These are phyloP conservation scores for Ustilago vetiveriae DNA, from an alignment of 1,284 basidiomycete species.

Conservation along the genomic window DNA sequence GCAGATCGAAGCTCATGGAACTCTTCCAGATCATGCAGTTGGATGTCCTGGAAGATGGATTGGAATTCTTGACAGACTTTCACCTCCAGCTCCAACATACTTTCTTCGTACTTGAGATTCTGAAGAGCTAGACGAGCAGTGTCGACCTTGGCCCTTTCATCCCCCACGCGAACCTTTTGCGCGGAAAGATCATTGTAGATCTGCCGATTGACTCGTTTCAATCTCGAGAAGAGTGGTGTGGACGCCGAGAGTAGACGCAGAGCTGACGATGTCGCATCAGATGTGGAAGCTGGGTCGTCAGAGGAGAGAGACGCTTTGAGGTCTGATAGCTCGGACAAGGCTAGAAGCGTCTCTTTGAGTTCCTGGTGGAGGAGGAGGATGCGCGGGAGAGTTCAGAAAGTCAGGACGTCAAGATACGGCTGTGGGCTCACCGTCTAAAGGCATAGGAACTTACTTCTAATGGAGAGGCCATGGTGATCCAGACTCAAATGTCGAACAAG, in stretches of 20 bases:
- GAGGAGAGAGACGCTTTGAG: constrained; percentile 13
- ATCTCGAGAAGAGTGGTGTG: constrained; percentile 19
- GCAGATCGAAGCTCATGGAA: constrained; percentile 9
- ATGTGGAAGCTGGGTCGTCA: neutral
- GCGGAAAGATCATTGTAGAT: constrained; percentile 26
- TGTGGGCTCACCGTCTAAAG: neutral
- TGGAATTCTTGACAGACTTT: constrained; percentile 43
- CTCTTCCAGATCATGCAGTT: constrained; percentile 27
- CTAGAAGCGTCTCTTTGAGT: constrained; percentile 20
- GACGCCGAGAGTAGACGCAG: constrained; percentile 24
- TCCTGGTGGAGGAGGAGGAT: constrained; percentile 2
- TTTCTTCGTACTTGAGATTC: constrained; percentile 47
- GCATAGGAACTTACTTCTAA: no score
- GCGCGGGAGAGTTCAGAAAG: neutral
- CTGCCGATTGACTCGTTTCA: constrained; percentile 29
- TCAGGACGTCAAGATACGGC: neutral
- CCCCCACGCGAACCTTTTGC: constrained; percentile 25
- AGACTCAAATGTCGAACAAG: no score
- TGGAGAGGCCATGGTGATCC: no score
- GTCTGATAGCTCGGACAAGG: constrained; percentile 14
- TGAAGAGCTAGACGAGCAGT: constrained; percentile 28
- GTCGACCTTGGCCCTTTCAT: constrained; percentile 38
- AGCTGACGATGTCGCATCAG: constrained; percentile 2
- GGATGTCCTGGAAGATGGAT: constrained; percentile 45
- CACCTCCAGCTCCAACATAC: constrained; percentile 44